A percentile compares a stretch with the other conserved stretches of the same genome.
phyloP scores from a whole-genome alignment of 2,329 filamentous ascomycete species.

The Drechslera avenae region DNA sequence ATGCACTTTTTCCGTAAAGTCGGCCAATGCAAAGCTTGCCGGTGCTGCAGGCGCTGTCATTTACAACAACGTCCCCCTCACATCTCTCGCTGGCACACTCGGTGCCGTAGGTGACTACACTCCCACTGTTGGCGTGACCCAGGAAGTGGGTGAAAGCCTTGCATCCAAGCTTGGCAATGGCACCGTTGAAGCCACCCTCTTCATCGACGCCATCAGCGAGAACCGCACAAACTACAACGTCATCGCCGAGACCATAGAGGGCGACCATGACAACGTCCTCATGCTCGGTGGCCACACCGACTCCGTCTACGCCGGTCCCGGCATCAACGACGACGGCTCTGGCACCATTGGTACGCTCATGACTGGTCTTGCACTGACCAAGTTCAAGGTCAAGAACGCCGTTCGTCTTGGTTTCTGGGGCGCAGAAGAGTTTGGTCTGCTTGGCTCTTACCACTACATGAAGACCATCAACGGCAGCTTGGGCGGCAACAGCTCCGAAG shows the following conservation, averaged over 20 bases:
- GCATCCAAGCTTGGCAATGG: slow-evolving; percentile 59
- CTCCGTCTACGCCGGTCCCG: slow-evolving; percentile 50
- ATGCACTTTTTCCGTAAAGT: slow-evolving; percentile 73
- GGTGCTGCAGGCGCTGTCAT: slow-evolving; percentile 72
- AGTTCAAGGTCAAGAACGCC: slow-evolving; percentile 49
- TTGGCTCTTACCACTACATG: slow-evolving; percentile 49
- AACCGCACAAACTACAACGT: slow-evolving; percentile 54
- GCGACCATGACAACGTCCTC: slow-evolving; percentile 50
- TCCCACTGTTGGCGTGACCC: slow-evolving; percentile 70
- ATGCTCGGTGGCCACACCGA: slow-evolving; percentile 50
- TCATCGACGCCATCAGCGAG: slow-evolving; percentile 52
- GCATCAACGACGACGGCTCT: slow-evolving; percentile 52
- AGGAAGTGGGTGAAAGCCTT: slow-evolving; percentile 62
- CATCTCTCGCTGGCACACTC: slow-evolving; percentile 68
- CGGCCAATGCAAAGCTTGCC: slow-evolving; percentile 66
- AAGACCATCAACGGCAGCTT: slow-evolving; percentile 44
- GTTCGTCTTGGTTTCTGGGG: slow-evolving; percentile 50
- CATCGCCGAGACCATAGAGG: slow-evolving; percentile 47
- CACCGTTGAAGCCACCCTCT: slow-evolving; percentile 41
- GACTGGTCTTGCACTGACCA: slow-evolving; percentile 47
- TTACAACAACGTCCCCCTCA: slow-evolving; percentile 69
- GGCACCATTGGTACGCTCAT: slow-evolving; percentile 48
- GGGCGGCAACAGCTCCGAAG: slow-evolving; percentile 36
- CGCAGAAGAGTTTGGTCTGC: slow-evolving; percentile 50
- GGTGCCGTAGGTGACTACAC: slow-evolving; percentile 62